Percentiles rank a stretch among this genome's conserved stretches.
phyloP scores from a whole-genome alignment of 2,329 filamentous ascomycete genomes.

The Ambrosiella beaveri region DNA sequence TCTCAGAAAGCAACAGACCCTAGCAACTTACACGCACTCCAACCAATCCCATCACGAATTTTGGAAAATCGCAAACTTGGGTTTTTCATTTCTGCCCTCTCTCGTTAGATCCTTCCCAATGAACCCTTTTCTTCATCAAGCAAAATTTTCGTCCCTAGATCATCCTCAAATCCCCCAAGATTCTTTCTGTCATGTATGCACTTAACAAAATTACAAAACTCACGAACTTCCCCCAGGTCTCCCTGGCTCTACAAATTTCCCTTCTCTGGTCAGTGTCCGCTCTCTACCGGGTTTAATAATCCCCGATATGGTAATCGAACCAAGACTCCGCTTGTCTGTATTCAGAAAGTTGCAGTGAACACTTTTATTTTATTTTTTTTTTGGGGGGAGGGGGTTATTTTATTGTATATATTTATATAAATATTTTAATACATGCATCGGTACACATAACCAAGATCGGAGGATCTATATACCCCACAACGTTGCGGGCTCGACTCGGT shows the following conservation, averaged over 20 bases:
- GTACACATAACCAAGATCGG: too few species aligned
- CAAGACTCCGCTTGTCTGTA: neutral
- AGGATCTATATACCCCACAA: neutral
- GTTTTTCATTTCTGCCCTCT: neutral
- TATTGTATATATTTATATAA: too few species aligned
- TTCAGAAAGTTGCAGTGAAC: too few species aligned
- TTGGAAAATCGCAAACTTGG: neutral
- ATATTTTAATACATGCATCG: too few species aligned
- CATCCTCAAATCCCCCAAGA: neutral
- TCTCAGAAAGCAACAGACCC: neutral
- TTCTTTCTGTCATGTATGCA: neutral
- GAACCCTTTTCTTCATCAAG: neutral
- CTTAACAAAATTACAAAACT: neutral
- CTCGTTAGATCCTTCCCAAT: neutral
- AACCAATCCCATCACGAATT: neutral
- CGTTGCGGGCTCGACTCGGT: neutral
- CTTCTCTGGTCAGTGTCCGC: neutral
- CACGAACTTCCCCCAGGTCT: neutral
- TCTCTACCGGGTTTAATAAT: neutral
- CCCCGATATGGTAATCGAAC: neutral
- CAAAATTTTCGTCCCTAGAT: neutral
- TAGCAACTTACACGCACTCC: neutral
- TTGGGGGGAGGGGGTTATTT: too few species aligned
- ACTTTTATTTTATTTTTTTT: too few species aligned
- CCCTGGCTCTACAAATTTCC: neutral